Base-by-base conservation (phyloP, 768 basidiomycete genomes). In the Sarcomyxa edulis region DNA sequence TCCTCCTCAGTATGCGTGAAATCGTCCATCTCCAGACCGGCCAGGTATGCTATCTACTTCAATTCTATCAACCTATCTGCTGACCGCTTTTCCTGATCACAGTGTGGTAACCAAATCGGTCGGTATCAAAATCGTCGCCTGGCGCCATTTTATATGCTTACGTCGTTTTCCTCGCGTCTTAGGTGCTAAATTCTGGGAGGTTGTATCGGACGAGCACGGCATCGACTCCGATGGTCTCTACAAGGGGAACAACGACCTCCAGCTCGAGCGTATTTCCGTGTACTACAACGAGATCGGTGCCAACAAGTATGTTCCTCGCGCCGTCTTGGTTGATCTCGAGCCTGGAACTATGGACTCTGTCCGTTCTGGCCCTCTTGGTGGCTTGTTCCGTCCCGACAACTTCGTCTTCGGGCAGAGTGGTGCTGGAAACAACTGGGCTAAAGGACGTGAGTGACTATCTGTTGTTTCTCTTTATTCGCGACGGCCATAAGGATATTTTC, bases 101-200 rank as follows among this genome's bases (percentile, higher is more conserved):
- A 77, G 90, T 98, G 95, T 64, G 95, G 95, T 77, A 98, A 98
- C 88, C 94, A 98, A 76, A 95, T 96, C 63, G 94, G 94, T 92
- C 52, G 51, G 81, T 58, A 48, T 35, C 20, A 49, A 23, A 22
- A 11, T 20, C 14, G 43, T 45, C 40, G 35, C 42, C 27, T 24
- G 36, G 34, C 44, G 41, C 36, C 46, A 37, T 47, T 37, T 46
- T 42, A 40, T 54, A 38, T 49, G 43, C 42, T 49, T n/a, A n/a
- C n/a, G 33, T 44, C 37, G 32, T 48, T 31, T 48, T 42, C 41
- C 19, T 33, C 21, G 18, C 26, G 24, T 36, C 20, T 39, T 54
- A 89, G 88, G 88, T 83, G 84, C 87, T 68, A 87, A 87, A 65
- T 89, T 91, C 78, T 94, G 92, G 93, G 93, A 96, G 69, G 90